These are phyloP conservation scores for Daldinia eschscholtzii DNA, from an alignment of 2,329 filamentous ascomycete species.

Conservation along the genomic window DNA sequence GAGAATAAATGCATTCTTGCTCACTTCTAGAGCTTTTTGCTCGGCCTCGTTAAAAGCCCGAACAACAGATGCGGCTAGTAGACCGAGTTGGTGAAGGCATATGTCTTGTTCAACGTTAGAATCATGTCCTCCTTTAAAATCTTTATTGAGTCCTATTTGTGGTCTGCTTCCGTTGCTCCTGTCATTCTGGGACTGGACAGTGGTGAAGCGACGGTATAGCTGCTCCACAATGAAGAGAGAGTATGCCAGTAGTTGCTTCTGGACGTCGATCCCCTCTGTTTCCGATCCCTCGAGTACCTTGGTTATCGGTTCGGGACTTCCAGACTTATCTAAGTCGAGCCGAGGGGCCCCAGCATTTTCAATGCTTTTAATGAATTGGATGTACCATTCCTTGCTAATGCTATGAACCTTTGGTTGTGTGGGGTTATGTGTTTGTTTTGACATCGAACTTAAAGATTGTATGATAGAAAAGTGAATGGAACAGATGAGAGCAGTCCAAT, in stretches of 20 bases:
- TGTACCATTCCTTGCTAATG: conserved; percentile 45
- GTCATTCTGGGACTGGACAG: not conserved
- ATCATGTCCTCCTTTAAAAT: conserved; percentile 26
- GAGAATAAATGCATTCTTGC: conserved; percentile 44
- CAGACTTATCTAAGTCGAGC: conserved; percentile 34
- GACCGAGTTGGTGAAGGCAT: conserved; percentile 48
- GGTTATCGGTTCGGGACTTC: conserved; percentile 19
- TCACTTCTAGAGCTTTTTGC: conserved; percentile 46
- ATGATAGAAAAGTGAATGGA: conserved; percentile 47
- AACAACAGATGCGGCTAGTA: conserved; percentile 49
- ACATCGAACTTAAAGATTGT: conserved; percentile 33
- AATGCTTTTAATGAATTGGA: conserved; percentile 28
- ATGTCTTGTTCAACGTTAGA: conserved; percentile 43
- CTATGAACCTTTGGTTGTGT: conserved; percentile 16
- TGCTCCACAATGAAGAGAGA: conserved; percentile 49
- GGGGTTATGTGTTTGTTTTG: conserved; percentile 3
- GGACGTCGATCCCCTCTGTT: conserved; percentile 8
- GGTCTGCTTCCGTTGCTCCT: conserved; percentile 6
- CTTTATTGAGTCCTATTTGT: conserved; percentile 37
- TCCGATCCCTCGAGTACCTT: conserved; percentile 33
- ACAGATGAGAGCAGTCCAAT: conserved; percentile 49
- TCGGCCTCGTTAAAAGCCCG: conserved; percentile 46
- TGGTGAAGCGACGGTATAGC: conserved; percentile 51
- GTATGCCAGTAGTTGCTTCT: conserved; percentile 45
- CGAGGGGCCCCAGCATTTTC: conserved; percentile 31